Conservation (phyloP, 352 stramenopile species). For the Globisporangium alternatum region DNA sequence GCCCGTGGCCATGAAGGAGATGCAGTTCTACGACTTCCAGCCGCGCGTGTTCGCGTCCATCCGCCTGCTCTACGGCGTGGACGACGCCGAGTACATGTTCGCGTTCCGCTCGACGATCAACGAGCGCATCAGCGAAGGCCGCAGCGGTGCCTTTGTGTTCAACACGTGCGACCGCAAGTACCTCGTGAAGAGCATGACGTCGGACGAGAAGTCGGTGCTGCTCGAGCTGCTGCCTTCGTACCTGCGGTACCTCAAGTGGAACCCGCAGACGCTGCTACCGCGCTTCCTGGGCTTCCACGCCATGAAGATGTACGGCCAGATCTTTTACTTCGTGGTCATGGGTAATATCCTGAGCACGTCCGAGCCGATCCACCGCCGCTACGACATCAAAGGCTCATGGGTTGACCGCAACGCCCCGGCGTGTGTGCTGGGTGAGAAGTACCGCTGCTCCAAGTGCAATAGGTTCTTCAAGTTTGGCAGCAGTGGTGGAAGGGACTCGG, state of each 20-base stretch:
- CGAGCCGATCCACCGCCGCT: slow-evolving; percentile 83
- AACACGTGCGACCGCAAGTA: slow-evolving; percentile 88
- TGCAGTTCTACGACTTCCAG: slow-evolving; percentile 89
- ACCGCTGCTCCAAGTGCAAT: slow-evolving; percentile 85
- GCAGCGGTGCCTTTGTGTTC: slow-evolving; percentile 89
- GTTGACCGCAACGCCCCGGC: slow-evolving; percentile 80
- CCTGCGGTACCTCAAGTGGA: slow-evolving; percentile 84
- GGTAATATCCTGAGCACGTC: slow-evolving; percentile 85
- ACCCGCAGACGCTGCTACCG: slow-evolving; percentile 83
- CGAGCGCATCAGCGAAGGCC: slow-evolving; percentile 87
- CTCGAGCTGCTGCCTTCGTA: slow-evolving; percentile 82
- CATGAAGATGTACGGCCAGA: slow-evolving; percentile 91
- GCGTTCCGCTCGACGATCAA: slow-evolving; percentile 84
- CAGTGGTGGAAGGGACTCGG: slow-evolving; percentile 9
- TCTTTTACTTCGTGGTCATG: slow-evolving; percentile 93
- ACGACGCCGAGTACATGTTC: slow-evolving; percentile 77
- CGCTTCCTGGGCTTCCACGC: slow-evolving; percentile 89
- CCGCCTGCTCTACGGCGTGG: slow-evolving; percentile 56
- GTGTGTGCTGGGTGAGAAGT: slow-evolving; percentile 72
- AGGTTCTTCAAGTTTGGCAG: slow-evolving; percentile 78
- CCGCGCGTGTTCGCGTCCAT: slow-evolving; percentile 78
- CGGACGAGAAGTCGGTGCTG: slow-evolving; percentile 77
- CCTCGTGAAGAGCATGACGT: slow-evolving; percentile 88
- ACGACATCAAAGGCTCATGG: slow-evolving; percentile 92
- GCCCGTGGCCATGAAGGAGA: slow-evolving; percentile 69